Conservation (phyloP, 2,329 filamentous ascomycete genomes). For the Diaporthe ampelina region DNA sequence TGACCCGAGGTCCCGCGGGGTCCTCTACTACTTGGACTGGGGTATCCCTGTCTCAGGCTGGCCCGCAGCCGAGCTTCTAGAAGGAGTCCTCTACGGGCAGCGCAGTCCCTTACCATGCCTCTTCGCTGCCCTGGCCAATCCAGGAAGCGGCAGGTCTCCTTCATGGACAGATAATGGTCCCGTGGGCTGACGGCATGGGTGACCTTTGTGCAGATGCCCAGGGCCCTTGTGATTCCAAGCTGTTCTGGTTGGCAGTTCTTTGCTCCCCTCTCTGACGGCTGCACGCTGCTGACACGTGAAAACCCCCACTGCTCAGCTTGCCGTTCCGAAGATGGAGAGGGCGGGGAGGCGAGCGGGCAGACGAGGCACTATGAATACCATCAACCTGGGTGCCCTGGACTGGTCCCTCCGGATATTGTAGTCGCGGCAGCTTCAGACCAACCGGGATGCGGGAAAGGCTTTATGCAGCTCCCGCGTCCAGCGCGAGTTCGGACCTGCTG, state of each 20-base stretch:
- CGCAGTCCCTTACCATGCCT: background rate
- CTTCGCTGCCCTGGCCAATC: background rate
- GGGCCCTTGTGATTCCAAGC: background rate
- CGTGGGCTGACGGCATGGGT: background rate
- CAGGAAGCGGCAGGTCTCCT: background rate
- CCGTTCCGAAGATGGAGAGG: background rate
- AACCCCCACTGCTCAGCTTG: conserved; percentile 1
- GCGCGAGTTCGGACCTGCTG: background rate
- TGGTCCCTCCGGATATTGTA: background rate
- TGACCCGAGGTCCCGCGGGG: conserved; percentile 13
- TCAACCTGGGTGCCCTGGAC: background rate
- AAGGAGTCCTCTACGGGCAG: conserved; percentile 7
- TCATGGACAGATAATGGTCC: background rate
- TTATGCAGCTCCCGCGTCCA: conserved; percentile 4
- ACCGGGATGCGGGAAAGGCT: background rate
- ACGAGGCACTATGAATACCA: conserved; percentile 2
- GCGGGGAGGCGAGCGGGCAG: background rate
- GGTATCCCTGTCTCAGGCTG: background rate
- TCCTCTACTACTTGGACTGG: too few species aligned
- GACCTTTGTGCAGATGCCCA: too few species aligned
- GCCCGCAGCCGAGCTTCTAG: conserved; percentile 28
- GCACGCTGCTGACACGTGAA: conserved; percentile 30
- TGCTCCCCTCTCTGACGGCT: background rate
- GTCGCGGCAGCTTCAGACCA: background rate
- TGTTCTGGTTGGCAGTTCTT: background rate